phyloP scores from a whole-genome alignment of 441 rosid species.

The Pelargonium myrrhifolium region DNA sequence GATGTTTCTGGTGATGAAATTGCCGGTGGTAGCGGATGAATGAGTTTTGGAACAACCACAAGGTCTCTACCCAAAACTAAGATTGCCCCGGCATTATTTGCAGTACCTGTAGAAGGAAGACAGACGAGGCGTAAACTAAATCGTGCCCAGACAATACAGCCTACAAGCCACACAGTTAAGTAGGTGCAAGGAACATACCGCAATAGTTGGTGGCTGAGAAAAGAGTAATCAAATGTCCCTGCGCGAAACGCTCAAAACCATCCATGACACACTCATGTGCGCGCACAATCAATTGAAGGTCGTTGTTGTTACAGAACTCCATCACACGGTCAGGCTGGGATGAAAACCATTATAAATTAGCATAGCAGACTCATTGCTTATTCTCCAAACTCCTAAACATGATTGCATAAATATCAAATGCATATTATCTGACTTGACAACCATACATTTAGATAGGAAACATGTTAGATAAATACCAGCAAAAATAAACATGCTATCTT shows the following conservation, averaged over 20 bases:
- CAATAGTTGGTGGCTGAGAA: slow-evolving; percentile 97
- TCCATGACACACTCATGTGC: slow-evolving; percentile 99
- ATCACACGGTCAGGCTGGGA: slow-evolving; percentile 96
- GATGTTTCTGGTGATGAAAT: slow-evolving; percentile 76
- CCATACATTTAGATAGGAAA: neutral
- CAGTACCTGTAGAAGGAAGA: slow-evolving; percentile 52
- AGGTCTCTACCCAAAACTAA: slow-evolving; percentile 98
- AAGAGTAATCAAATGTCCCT: slow-evolving; percentile 93
- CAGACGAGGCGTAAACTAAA: too few relatives aligned
- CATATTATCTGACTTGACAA: neutral
- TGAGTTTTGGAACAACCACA: slow-evolving; percentile 91
- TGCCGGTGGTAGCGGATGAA: slow-evolving; percentile 96
- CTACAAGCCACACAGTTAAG: neutral
- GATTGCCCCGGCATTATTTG: slow-evolving; percentile 95
- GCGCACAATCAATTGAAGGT: slow-evolving; percentile 91
- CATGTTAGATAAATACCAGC: neutral
- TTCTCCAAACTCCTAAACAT: neutral
- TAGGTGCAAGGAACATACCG: slow-evolving; percentile 39
- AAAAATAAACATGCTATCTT: neutral
- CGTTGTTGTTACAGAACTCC: slow-evolving; percentile 98
- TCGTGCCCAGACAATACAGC: neutral
- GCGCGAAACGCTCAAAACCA: slow-evolving; percentile 96
- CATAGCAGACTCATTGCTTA: slow-evolving; percentile 7
- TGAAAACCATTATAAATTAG: slow-evolving; percentile 21
- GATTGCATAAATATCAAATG: neutral